Evolutionary conservation across 139 green algal genomes (phyloP).

Genomic region (Chlamydomonas sp.): DNA sequence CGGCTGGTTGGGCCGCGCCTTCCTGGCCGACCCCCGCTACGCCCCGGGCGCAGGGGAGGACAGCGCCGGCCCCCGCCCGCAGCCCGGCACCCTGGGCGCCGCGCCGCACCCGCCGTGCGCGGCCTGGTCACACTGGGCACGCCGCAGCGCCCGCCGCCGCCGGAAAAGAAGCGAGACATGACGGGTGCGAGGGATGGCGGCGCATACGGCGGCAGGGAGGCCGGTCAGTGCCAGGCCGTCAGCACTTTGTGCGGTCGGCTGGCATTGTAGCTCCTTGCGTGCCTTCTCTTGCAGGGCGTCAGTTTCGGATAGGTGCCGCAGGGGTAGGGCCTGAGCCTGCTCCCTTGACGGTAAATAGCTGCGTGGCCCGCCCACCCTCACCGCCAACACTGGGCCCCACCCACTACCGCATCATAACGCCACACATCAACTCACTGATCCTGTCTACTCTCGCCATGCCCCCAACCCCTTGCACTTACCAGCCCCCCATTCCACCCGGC

Average conservation of each 20-base stretch:
- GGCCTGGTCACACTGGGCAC: constrained; percentile 73
- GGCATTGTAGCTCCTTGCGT: too few relatives aligned
- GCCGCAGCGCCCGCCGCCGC: constrained; percentile 63
- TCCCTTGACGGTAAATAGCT: not conserved
- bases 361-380: too few relatives aligned
- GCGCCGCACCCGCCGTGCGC: constrained; percentile 45
- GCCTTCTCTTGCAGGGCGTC: not conserved
- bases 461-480: too few relatives aligned
- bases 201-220: too few relatives aligned
- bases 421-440: too few relatives aligned
- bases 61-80: not conserved
- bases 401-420: too few relatives aligned
- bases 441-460: too few relatives aligned
- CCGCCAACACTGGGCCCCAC: too few relatives aligned
- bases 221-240: too few relatives aligned
- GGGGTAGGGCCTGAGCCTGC: not conserved
- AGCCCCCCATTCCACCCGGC: not conserved
- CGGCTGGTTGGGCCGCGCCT: constrained; percentile 77
- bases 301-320: not conserved
- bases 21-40: constrained; percentile 53
- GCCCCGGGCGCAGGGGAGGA: not conserved
- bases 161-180: constrained; percentile 63
- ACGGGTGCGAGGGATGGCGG: constrained; percentile 37
- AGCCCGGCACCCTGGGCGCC: not conserved
- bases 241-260: too few relatives aligned